phyloP scores from a whole-genome alignment of 208 protist genomes.

The Herpetomonas samuelpessoai region DNA sequence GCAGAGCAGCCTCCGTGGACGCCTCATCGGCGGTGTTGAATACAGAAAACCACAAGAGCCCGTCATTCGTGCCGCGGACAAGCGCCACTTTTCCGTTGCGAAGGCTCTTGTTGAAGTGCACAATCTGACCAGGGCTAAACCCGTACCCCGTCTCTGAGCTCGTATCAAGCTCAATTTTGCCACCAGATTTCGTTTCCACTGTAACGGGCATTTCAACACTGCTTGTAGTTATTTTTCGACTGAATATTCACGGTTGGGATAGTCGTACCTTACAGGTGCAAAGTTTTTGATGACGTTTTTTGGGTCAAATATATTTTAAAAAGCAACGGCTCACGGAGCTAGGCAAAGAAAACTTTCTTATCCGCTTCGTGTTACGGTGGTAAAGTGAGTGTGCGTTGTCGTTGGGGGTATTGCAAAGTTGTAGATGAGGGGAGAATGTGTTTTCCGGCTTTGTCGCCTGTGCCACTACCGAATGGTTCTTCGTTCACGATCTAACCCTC shows the following conservation, averaged over 20 bases:
- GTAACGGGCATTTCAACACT: slow-evolving; percentile 34
- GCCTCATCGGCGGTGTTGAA: slow-evolving; percentile 54
- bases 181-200: slow-evolving; percentile 58
- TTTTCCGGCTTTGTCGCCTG: no score
- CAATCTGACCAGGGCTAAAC: slow-evolving; percentile 74
- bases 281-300: not conserved
- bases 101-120: slow-evolving; percentile 86
- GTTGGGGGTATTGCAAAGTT: no score
- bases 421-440: no score
- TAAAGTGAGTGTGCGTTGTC: no score
- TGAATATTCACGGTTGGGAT: no score
- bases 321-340: not conserved
- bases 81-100: slow-evolving; percentile 84
- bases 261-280: not conserved
- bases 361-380: no score
- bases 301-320: not conserved
- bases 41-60: slow-evolving; percentile 81
- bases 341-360: no score
- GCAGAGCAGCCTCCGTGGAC: slow-evolving; percentile 38
- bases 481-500: no score
- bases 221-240: no score
- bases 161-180: slow-evolving; percentile 39
- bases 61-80: slow-evolving; percentile 65
- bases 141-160: slow-evolving; percentile 36
- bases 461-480: no score